Evolutionary conservation across 2,329 filamentous ascomycete genomes (phyloP).

Genomic region (Ophiostoma fasciatum): DNA sequence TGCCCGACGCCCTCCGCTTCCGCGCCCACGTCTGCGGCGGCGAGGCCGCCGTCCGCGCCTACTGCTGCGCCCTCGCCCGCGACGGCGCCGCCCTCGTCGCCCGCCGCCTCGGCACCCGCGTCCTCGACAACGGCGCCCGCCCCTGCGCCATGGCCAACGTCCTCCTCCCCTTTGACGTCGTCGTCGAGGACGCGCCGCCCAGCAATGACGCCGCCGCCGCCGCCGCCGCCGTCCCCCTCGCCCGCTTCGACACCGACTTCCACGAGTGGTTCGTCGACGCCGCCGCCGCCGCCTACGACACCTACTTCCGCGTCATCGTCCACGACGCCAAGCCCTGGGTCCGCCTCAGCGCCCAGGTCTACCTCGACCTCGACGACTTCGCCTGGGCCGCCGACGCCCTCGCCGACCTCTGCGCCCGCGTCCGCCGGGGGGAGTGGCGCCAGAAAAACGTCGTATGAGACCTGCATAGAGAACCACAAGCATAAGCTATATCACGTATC

Average conservation of each 20-base stretch:
- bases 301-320: conserved; percentile 41
- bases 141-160: conserved; percentile 50
- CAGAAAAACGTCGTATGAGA: background rate
- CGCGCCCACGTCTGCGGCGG: conserved; percentile 46
- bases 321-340: conserved; percentile 45
- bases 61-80: conserved; percentile 38
- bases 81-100: conserved; percentile 42
- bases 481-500: background rate
- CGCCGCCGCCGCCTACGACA: conserved; percentile 30
- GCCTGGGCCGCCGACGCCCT: conserved; percentile 40
- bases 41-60: conserved; percentile 45
- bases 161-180: conserved; percentile 33
- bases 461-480: background rate
- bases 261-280: conserved; percentile 23
- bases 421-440: conserved; percentile 11
- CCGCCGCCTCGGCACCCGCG: conserved; percentile 42
- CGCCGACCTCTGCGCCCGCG: conserved; percentile 15
- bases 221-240: conserved; percentile 5
- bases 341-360: conserved; percentile 51
- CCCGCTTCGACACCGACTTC: conserved; percentile 17
- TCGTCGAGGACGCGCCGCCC: no score
- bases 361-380: conserved; percentile 51
- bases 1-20: conserved; percentile 48
- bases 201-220: conserved; percentile 1
- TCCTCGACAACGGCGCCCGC: conserved; percentile 41